Conservation (phyloP, 2,329 filamentous ascomycete genomes). For the Bipolaris victoriae region DNA sequence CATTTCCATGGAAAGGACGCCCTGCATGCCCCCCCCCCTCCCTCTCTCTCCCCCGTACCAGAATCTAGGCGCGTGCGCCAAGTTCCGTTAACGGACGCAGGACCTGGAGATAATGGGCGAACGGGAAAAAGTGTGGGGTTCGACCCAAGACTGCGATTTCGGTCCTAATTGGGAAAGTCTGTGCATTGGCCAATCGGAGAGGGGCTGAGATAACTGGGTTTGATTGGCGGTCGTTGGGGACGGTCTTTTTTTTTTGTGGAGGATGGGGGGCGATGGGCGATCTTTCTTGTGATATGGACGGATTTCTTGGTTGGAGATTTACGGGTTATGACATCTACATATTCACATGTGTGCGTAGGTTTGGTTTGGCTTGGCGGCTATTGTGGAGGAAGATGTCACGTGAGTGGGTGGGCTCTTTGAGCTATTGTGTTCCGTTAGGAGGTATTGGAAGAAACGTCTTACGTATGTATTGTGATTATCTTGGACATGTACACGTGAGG, state of each 20-base stretch:
- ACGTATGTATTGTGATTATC: no score
- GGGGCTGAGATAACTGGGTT: neutral
- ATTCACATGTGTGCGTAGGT: no score
- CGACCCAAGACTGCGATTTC: slow-evolving; percentile 2
- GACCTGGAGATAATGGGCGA: neutral
- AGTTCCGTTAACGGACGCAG: neutral
- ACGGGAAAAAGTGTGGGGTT: neutral
- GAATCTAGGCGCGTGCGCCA: neutral
- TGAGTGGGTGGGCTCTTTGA: neutral
- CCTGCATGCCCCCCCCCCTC: neutral
- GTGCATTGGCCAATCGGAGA: slow-evolving; percentile 4
- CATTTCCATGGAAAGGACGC: neutral
- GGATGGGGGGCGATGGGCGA: neutral
- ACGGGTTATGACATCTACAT: neutral
- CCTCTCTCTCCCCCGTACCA: neutral
- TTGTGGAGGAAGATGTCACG: neutral
- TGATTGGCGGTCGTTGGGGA: neutral
- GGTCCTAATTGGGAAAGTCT: slow-evolving; percentile 7
- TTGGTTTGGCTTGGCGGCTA: no score
- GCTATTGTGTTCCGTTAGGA: neutral
- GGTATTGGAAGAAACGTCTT: no score
- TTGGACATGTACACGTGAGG: no score
- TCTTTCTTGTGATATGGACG: neutral
- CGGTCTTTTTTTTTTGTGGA: neutral
- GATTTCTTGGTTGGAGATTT: neutral